phyloP scores from a whole-genome alignment of 768 basidiomycete genomes.

The Macrolepiota albuminosa region DNA sequence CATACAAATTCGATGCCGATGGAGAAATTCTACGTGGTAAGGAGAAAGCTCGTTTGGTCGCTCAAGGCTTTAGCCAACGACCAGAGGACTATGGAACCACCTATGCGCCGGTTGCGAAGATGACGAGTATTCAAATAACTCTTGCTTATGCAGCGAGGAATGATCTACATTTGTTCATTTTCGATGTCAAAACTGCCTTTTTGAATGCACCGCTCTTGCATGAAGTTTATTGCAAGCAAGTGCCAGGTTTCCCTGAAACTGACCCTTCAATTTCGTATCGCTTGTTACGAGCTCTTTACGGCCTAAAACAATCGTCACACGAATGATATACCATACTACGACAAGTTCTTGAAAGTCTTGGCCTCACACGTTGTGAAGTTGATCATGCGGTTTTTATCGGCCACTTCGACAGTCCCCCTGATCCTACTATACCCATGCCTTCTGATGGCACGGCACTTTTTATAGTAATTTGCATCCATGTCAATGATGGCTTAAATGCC shows the following conservation, averaged over 20 bases:
- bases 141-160: not conserved
- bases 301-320: not conserved
- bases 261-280: not conserved
- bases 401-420: not conserved
- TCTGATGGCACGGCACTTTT: not conserved
- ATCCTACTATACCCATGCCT: not conserved
- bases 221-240: not conserved
- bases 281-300: not conserved
- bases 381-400: not conserved
- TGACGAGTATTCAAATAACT: not conserved
- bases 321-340: not conserved
- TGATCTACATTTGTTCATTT: not conserved
- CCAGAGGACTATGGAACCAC: not conserved
- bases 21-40: not conserved
- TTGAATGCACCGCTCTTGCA: not conserved
- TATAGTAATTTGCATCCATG: not conserved
- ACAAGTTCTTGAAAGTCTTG: not conserved
- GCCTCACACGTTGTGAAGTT: not conserved
- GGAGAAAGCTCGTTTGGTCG: not conserved
- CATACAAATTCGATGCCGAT: not conserved
- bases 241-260: not conserved
- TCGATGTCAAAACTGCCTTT: not conserved
- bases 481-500: no score
- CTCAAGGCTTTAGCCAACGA: not conserved
- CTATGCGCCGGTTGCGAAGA: not conserved